Evolutionary conservation across 164 flowering plant species (phyloP).

Genomic region (Taxillus chinensis): DNA sequence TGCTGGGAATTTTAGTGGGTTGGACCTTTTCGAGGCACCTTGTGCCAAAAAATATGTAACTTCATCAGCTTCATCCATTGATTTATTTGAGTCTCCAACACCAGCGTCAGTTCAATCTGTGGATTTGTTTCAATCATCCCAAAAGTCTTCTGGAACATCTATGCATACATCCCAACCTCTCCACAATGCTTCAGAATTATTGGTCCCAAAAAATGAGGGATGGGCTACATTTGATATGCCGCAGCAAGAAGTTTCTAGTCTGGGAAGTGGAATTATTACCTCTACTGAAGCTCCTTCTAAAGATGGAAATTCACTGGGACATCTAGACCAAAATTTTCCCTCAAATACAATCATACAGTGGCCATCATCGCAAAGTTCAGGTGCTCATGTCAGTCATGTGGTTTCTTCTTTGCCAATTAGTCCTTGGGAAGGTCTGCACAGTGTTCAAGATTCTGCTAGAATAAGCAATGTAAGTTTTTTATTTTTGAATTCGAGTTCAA

Average conservation of each 20-base stretch:
- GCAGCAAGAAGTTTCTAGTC: slow-evolving; percentile 19
- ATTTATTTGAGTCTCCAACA: slow-evolving; percentile 28
- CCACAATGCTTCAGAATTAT: slow-evolving; percentile 20
- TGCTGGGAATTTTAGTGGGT: slow-evolving; percentile 20
- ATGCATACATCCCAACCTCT: slow-evolving; percentile 13
- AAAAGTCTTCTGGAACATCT: slow-evolving; percentile 17
- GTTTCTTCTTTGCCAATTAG: slow-evolving; percentile 19
- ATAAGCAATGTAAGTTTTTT: slow-evolving; percentile 28
- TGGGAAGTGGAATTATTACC: slow-evolving; percentile 14
- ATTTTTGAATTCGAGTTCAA: not conserved
- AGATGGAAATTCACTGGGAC: slow-evolving; percentile 18
- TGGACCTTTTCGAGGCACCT: slow-evolving; percentile 32
- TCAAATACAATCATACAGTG: slow-evolving; percentile 24
- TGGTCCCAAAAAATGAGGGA: slow-evolving; percentile 50
- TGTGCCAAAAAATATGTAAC: slow-evolving; percentile 19
- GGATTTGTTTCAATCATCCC: slow-evolving; percentile 26
- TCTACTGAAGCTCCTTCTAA: slow-evolving; percentile 13
- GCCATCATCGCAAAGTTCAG: slow-evolving; percentile 24
- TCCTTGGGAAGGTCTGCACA: slow-evolving; percentile 28
- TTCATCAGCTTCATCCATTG: slow-evolving; percentile 22
- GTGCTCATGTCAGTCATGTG: slow-evolving; percentile 18
- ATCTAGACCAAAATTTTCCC: slow-evolving; percentile 21
- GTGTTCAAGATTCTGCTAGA: slow-evolving; percentile 21
- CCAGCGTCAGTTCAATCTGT: slow-evolving; percentile 18
- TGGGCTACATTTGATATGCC: slow-evolving; percentile 96